Percentiles rank a stretch among this genome's conserved stretches.
These are phyloP conservation scores for Paraurostyla sp. DNA, from an alignment of 73 alveolate species.

Conservation along the genomic window DNA sequence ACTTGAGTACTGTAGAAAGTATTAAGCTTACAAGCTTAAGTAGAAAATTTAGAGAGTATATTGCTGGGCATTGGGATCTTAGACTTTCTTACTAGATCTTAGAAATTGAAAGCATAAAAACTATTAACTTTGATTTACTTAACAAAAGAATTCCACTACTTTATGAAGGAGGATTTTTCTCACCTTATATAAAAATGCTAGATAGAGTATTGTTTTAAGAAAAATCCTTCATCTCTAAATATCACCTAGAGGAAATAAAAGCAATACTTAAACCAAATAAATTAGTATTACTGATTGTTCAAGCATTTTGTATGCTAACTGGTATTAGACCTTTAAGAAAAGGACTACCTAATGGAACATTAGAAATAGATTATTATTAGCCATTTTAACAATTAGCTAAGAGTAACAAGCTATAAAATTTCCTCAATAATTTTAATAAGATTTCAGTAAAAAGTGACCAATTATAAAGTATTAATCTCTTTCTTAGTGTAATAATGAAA, in stretches of 20 bases:
- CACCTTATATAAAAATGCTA: constrained; percentile 60
- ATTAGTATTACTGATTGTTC: constrained; percentile 63
- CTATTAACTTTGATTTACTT: constrained; percentile 67
- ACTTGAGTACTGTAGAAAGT: constrained; percentile 40
- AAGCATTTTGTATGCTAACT: constrained; percentile 80
- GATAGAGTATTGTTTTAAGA: constrained; percentile 62
- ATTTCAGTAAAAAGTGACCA: constrained; percentile 73
- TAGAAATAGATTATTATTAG: constrained; percentile 77
- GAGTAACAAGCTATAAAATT: constrained; percentile 72
- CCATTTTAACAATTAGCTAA: constrained; percentile 73
- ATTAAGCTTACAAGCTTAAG: not conserved
- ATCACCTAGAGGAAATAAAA: constrained; percentile 80
- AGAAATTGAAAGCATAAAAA: constrained; percentile 77
- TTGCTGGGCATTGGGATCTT: constrained; percentile 49
- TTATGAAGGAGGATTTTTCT: constrained; percentile 84
- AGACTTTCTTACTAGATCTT: constrained; percentile 43
- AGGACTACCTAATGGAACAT: constrained; percentile 81
- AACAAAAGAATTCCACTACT: constrained; percentile 77
- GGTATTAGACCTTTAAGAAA: constrained; percentile 82
- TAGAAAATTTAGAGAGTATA: constrained; percentile 31
- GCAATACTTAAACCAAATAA: constrained; percentile 73
- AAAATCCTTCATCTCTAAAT: constrained; percentile 77
- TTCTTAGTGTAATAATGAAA: constrained; percentile 61
- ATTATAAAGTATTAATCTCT: constrained; percentile 67
- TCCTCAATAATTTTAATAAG: constrained; percentile 73